A percentile compares a stretch with the other conserved stretches of the same genome.
Evolutionary conservation across 768 basidiomycete genomes (phyloP).

Genomic region (Russula sp.): DNA sequence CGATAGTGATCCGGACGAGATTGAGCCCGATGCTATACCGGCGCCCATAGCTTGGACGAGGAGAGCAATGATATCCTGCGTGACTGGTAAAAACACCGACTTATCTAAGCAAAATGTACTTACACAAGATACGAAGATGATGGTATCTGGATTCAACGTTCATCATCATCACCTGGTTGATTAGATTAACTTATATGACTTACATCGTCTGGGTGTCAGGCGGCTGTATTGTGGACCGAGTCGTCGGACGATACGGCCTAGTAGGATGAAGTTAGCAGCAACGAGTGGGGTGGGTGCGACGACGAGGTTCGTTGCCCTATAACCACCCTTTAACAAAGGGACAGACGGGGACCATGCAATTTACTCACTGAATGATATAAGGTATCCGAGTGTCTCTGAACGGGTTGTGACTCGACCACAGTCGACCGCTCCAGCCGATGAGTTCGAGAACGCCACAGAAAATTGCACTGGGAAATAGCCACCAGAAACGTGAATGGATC

Average conservation of each 20-base stretch:
- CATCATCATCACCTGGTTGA: neutral
- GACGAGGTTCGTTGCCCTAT: slow-evolving; percentile 17
- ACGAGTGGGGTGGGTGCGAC: slow-evolving; percentile 28
- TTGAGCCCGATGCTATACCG: slow-evolving; percentile 11
- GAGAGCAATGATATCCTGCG: slow-evolving; percentile 24
- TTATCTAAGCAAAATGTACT: neutral
- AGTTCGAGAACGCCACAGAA: slow-evolving; percentile 20
- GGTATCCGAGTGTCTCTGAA: slow-evolving; percentile 1
- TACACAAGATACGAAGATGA: slow-evolving; percentile 25
- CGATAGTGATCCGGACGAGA: neutral
- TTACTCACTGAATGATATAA: slow-evolving; percentile 27
- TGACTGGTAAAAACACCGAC: neutral
- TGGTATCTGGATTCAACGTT: slow-evolving; percentile 14
- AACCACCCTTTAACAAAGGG: neutral
- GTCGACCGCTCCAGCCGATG: slow-evolving; percentile 22
- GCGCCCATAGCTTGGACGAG: slow-evolving; percentile 23
- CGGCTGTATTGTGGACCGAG: slow-evolving; percentile 27
- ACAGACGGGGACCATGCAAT: neutral
- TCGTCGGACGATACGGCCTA: slow-evolving; percentile 25
- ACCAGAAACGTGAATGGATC: slow-evolving; percentile 37
- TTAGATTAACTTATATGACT: neutral
- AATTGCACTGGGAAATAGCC: slow-evolving; percentile 26
- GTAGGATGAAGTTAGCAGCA: slow-evolving; percentile 28
- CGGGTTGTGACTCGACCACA: slow-evolving; percentile 27
- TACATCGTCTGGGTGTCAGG: slow-evolving; percentile 24